A percentile compares a stretch with the other conserved stretches of the same genome.
Evolutionary conservation across 768 basidiomycete genomes (phyloP).

Genomic region (Cyclocybe aegerita): DNA sequence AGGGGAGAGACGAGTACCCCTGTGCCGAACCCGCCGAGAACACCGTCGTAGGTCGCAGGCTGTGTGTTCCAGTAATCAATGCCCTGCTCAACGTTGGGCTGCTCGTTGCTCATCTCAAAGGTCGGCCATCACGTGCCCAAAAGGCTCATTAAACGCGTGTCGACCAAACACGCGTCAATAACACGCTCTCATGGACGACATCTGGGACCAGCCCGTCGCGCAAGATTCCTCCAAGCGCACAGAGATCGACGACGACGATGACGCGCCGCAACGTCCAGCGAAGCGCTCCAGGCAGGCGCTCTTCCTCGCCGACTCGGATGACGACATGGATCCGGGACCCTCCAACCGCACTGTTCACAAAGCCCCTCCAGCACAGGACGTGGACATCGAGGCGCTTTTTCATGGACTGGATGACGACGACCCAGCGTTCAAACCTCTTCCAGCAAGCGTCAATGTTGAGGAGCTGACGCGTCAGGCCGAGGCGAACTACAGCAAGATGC

Average conservation of each 20-base stretch:
- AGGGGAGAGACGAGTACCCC: conserved; percentile 51
- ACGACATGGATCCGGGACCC: conserved; percentile 41
- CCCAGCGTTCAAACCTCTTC: conserved; percentile 45
- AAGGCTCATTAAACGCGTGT: conserved; percentile 23
- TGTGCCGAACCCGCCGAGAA: conserved; percentile 61
- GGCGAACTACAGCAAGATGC: conserved; percentile 35
- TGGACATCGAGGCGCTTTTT: conserved; percentile 47
- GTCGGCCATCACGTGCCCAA: conserved; percentile 19
- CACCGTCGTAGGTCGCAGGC: conserved; percentile 82
- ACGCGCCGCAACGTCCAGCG: conserved; percentile 24
- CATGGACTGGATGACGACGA: conserved; percentile 36
- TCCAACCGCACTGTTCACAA: conserved; percentile 18
- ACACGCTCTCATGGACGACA: conserved; percentile 47
- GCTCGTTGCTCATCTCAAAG: conserved; percentile 19
- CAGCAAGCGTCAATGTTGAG: conserved; percentile 51
- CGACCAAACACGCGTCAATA: conserved; percentile 37
- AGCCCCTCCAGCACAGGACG: conserved; percentile 47
- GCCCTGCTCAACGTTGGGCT: conserved; percentile 68
- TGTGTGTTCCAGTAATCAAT: conserved; percentile 86
- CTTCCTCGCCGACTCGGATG: conserved; percentile 62
- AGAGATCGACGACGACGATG: conserved; percentile 19
- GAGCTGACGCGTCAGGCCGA: conserved; percentile 56
- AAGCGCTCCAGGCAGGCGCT: conserved; percentile 40
- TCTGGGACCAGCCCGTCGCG: conserved; percentile 57
- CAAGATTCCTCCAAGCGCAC: conserved; percentile 22